Percentiles rank a stretch among this genome's conserved stretches.
These are phyloP conservation scores for Avena eriantha DNA, from an alignment of 176 grass and related monocot genomes.

Conservation along the genomic window DNA sequence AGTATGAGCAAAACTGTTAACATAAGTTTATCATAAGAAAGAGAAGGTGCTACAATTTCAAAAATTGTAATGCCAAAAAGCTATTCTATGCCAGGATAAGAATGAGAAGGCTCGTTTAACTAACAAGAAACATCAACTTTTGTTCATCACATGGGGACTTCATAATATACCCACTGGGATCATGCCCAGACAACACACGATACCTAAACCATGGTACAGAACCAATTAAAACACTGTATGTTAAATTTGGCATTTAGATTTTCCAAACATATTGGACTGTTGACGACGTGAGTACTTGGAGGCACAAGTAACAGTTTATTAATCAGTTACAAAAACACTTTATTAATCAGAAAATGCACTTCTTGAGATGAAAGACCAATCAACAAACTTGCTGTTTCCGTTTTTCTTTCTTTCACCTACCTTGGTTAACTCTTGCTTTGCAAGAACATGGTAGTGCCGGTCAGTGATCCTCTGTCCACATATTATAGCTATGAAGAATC, in stretches of 20 bases:
- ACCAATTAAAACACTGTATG: background rate
- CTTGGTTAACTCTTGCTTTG: constrained; percentile 96
- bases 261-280: constrained; percentile 8
- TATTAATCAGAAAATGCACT: constrained; percentile 17
- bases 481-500: constrained; percentile 99
- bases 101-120: background rate
- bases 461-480: constrained; percentile 97
- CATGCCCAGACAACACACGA: background rate
- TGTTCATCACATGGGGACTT: background rate
- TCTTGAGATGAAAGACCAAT: background rate
- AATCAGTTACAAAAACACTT: background rate
- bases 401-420: constrained; percentile 55
- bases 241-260: background rate
- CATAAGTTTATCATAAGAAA: background rate
- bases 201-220: background rate
- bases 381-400: constrained; percentile 25
- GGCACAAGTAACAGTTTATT: background rate
- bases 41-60: constrained; percentile 1
- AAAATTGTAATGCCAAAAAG: constrained; percentile 12
- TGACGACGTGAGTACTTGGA: background rate
- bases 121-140: background rate
- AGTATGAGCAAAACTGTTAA: constrained; percentile 24
- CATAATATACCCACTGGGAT: background rate
- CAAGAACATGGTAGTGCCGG: constrained; percentile 95
- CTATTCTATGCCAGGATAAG: constrained; percentile 17